Evolutionary conservation across 352 stramenopile species (phyloP).

Genomic region (Pythium pectinolyticum): DNA sequence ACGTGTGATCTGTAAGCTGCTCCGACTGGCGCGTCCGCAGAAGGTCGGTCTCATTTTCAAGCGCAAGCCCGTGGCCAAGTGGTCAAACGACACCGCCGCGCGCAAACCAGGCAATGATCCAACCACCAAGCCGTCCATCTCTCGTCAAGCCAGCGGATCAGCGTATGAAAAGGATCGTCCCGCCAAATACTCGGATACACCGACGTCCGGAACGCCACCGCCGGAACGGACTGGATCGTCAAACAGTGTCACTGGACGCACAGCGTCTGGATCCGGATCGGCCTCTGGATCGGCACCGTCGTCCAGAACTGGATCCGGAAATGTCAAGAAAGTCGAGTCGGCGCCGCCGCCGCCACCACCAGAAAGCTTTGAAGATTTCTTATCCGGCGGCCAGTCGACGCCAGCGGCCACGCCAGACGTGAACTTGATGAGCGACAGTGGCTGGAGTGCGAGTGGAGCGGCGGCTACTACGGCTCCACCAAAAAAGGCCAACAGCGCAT

Average conservation of each 20-base stretch:
- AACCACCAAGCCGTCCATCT: conserved; percentile 22
- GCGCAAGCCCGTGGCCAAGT: conserved; percentile 73
- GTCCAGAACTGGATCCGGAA: conserved; percentile 42
- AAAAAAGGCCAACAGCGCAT: conserved; percentile 30
- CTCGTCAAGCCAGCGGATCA: conserved; percentile 26
- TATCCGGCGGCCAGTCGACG: conserved; percentile 51
- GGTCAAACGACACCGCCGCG: conserved; percentile 31
- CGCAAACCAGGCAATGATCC: conserved; percentile 5
- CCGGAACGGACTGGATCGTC: conserved; percentile 7
- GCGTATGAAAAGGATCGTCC: conserved; percentile 54
- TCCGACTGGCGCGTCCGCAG: conserved; percentile 61
- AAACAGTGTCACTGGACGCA: conserved; percentile 6
- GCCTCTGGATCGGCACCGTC: conserved; percentile 22
- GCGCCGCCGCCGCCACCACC: conserved; percentile 26
- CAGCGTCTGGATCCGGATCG: conserved; percentile 8
- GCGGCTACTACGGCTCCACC: conserved; percentile 29
- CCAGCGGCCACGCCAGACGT: conserved; percentile 35
- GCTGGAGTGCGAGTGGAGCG: conserved; percentile 36
- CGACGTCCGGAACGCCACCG: conserved; percentile 17
- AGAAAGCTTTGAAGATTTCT: conserved; percentile 72
- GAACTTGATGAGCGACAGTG: conserved; percentile 73
- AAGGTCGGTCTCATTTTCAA: conserved; percentile 68
- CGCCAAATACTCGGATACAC: conserved; percentile 65
- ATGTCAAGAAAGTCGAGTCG: conserved; percentile 27
- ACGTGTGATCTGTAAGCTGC: conserved; percentile 81